Evolutionary conservation across 495 filamentous ascomycete species (phyloP).

Genomic region (Podospora didyma): DNA sequence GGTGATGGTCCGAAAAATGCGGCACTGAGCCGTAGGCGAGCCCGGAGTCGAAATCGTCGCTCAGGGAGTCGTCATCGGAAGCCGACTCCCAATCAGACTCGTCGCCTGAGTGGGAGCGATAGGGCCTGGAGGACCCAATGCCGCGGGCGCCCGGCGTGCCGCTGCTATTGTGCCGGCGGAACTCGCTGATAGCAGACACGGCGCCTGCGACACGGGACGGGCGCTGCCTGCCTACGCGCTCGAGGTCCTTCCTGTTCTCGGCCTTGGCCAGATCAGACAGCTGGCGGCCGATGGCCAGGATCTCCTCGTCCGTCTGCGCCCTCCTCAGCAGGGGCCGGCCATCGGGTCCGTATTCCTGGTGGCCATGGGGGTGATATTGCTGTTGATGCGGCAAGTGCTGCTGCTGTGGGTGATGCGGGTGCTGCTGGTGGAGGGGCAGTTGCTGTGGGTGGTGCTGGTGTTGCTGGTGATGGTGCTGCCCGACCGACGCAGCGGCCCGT

Average conservation of each 20-base stretch:
- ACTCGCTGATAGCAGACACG: slow-evolving; percentile 31
- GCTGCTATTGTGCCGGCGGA: slow-evolving; percentile 26
- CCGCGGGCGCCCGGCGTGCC: slow-evolving; percentile 20
- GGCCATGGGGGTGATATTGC: slow-evolving; percentile 14
- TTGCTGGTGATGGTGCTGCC: slow-evolving; percentile 10
- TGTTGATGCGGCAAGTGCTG: slow-evolving; percentile 8
- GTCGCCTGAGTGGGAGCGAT: slow-evolving; percentile 24
- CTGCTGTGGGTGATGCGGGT: slow-evolving; percentile 10
- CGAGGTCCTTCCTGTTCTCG: slow-evolving; percentile 39
- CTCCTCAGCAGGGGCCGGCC: slow-evolving; percentile 25
- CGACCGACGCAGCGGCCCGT: slow-evolving; percentile 7
- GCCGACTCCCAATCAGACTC: slow-evolving; percentile 45
- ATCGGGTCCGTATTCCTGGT: slow-evolving; percentile 22
- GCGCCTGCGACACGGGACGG: slow-evolving; percentile 36
- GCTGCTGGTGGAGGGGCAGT: slow-evolving; percentile 13
- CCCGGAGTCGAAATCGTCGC: slow-evolving; percentile 35
- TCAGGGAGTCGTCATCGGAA: slow-evolving; percentile 39
- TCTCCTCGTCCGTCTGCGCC: slow-evolving; percentile 46
- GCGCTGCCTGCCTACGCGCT: slow-evolving; percentile 33
- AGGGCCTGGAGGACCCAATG: slow-evolving; percentile 33
- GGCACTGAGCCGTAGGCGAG: slow-evolving; percentile 45
- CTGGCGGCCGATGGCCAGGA: slow-evolving; percentile 42
- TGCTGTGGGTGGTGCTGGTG: slow-evolving; percentile 10
- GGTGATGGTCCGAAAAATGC: slow-evolving; percentile 23
- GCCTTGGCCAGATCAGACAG: slow-evolving; percentile 42